phyloP scores from a whole-genome alignment of 108 stramenopile genomes.

The Skeletonema marinoi region DNA sequence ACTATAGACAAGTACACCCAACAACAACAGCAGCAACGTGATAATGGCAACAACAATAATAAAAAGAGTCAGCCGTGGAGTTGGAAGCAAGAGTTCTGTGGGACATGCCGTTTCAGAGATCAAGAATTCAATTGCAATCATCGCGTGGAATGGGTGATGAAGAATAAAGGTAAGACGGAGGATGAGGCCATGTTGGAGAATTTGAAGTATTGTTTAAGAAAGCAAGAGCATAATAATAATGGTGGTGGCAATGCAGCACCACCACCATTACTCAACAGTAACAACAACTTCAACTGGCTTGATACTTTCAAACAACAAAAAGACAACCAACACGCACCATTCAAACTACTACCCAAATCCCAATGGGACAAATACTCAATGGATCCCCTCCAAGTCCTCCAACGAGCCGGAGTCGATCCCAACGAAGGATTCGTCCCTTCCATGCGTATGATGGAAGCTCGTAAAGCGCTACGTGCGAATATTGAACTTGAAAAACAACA shows the following conservation, averaged over 20 bases:
- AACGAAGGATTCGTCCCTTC: slow-evolving; percentile 23
- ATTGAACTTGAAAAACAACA: background rate
- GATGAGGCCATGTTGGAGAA: background rate
- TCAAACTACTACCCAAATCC: background rate
- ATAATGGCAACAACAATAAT: background rate
- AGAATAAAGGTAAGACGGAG: background rate
- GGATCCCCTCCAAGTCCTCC: slow-evolving; percentile 37
- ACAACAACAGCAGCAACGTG: background rate
- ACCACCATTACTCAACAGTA: background rate
- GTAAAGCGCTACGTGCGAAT: background rate
- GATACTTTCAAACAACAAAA: background rate
- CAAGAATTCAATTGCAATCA: slow-evolving; percentile 3
- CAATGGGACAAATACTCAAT: slow-evolving; percentile 12
- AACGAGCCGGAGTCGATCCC: slow-evolving; percentile 34
- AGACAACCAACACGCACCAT: background rate
- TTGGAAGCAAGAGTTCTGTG: background rate
- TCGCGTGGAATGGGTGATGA: background rate
- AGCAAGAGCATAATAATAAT: background rate
- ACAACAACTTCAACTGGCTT: background rate
- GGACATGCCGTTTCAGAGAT: background rate
- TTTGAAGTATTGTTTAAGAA: background rate
- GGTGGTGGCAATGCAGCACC: background rate
- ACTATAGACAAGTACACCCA: background rate
- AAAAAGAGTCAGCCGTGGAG: no score
- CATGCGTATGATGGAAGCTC: slow-evolving; percentile 3